Percentiles rank a stretch among this genome's conserved stretches.
These are phyloP conservation scores for Pleurotus cornucopiae DNA, from an alignment of 768 basidiomycete genomes.

Conservation along the genomic window DNA sequence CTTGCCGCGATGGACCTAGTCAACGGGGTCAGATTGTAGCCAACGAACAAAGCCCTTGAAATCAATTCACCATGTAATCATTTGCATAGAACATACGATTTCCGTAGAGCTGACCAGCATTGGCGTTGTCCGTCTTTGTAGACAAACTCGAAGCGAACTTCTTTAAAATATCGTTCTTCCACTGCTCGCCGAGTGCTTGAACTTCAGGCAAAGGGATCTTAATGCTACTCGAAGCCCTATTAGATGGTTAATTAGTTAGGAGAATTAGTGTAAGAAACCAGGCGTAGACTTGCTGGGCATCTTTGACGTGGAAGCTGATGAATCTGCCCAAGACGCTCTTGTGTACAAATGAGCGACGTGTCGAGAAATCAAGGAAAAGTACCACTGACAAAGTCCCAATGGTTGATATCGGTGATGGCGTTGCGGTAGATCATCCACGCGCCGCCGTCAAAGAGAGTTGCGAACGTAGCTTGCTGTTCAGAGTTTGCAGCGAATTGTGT, in stretches of 20 bases:
- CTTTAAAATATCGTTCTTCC: conserved; percentile 39
- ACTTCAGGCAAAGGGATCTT: conserved; percentile 52
- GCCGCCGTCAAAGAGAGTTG: conserved; percentile 51
- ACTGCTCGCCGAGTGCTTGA: conserved; percentile 43
- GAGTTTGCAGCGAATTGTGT: conserved; percentile 50
- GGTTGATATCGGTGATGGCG: conserved; percentile 47
- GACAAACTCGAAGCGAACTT: conserved; percentile 36
- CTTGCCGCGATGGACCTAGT: conserved; percentile 60
- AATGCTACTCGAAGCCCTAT: conserved; percentile 53
- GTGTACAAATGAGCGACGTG: neutral
- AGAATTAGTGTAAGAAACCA: neutral
- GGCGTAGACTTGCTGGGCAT: conserved; percentile 29
- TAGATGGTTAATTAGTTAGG: neutral
- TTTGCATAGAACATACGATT: conserved; percentile 64
- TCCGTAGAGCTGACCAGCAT: conserved; percentile 48
- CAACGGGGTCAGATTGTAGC: neutral
- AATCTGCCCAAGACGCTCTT: conserved; percentile 61
- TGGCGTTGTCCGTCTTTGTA: conserved; percentile 37
- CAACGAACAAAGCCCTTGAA: neutral
- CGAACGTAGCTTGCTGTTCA: conserved; percentile 42
- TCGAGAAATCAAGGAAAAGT: conserved; percentile 8
- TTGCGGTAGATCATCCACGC: conserved; percentile 73
- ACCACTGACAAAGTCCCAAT: conserved; percentile 68
- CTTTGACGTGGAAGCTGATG: conserved; percentile 59
- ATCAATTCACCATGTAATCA: conserved; percentile 58